These are phyloP conservation scores for Hyaloscypha finlandica DNA, from an alignment of 495 filamentous ascomycete species.

Conservation along the genomic window DNA sequence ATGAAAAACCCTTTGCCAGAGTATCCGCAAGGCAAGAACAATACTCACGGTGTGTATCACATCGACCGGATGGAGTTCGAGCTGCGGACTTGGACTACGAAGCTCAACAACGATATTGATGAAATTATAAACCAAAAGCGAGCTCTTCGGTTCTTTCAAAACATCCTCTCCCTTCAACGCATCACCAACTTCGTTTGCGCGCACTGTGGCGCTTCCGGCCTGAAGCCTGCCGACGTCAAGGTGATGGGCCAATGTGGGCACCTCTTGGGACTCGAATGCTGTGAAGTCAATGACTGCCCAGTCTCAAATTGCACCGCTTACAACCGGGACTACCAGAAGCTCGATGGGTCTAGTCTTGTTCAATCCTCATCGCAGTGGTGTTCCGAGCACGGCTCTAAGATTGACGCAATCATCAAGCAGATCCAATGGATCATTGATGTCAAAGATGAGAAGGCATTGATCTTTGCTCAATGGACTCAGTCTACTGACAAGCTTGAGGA, in stretches of 20 bases:
- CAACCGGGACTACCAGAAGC: conserved; percentile 6
- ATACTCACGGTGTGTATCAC: not conserved
- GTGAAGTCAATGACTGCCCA: not conserved
- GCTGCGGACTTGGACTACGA: not conserved
- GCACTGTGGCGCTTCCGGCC: not conserved
- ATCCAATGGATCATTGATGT: conserved; percentile 41
- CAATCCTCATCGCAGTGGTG: not conserved
- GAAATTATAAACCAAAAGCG: not conserved
- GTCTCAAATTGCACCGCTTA: not conserved
- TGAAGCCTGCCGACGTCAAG: not conserved
- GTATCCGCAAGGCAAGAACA: not conserved
- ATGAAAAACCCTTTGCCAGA: not conserved
- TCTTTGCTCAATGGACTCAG: conserved; percentile 55
- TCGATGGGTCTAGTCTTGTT: conserved; percentile 7
- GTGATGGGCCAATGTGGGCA: not conserved
- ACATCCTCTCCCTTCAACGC: not conserved
- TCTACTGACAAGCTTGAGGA: conserved; percentile 39
- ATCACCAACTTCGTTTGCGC: not conserved
- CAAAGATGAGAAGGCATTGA: conserved; percentile 46
- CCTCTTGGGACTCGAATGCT: not conserved
- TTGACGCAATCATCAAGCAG: conserved; percentile 48
- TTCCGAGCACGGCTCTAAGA: conserved; percentile 46
- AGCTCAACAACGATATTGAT: not conserved
- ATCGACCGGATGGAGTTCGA: not conserved
- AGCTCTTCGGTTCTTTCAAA: not conserved